Conservation (phyloP, 2,329 filamentous ascomycete species). For the Gliomastix tumulicola region DNA sequence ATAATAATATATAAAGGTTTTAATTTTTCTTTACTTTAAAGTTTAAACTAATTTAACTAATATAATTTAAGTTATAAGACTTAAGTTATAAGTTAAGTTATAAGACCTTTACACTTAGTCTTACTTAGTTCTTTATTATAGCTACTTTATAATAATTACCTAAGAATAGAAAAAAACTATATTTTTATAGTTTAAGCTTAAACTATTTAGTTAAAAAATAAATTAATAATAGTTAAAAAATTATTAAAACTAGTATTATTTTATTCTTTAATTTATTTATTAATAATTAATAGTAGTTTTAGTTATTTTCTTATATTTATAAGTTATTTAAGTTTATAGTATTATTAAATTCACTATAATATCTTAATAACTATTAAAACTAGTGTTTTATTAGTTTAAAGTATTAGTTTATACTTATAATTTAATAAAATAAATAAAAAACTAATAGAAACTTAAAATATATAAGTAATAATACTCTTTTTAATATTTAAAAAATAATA, state of each 20-base stretch:
- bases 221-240: background rate
- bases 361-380: background rate
- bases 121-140: too few species aligned
- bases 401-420: constrained; percentile 1
- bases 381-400: background rate
- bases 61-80: background rate
- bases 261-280: constrained; percentile 1
- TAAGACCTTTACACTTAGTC: too few species aligned
- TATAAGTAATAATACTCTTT: background rate
- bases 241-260: constrained; percentile 2
- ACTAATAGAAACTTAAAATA: background rate
- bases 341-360: background rate
- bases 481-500: background rate
- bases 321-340: background rate
- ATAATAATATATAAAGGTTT: too few species aligned
- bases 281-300: background rate
- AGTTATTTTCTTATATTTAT: too few species aligned
- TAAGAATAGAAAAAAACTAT: background rate
- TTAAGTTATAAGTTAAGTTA: background rate
- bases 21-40: too few species aligned
- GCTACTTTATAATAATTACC: background rate
- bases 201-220: constrained; percentile 1
- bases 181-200: background rate
- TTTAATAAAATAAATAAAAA: background rate
- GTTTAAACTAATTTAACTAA: too few species aligned